Base-by-base conservation (phyloP, 352 stramenopile genomes). In the Phytopythium mirpurense region DNA sequence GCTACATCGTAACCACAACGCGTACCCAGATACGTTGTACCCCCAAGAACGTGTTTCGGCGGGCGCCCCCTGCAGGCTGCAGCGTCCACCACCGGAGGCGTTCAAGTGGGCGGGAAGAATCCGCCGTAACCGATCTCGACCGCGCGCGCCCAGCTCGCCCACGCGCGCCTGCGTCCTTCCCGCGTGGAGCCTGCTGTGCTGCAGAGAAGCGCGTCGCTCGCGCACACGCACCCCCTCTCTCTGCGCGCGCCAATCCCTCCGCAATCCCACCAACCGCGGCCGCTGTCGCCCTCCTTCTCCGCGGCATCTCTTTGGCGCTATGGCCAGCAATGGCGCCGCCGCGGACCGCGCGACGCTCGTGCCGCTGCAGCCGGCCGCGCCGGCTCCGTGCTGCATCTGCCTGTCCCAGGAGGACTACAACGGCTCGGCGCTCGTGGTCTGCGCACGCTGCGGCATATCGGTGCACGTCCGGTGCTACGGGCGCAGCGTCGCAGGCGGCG, bases 391-490 rank as follows among this genome's bases (percentile, higher is more conserved):
- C 57, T 88, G 75, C 47, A 75, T 95, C 44, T 95, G 84, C 51
- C 81, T 95, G 36, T 78, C 90, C 51, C 53, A 65, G 29, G 53
- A 73, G 14, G 81, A 92, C 54, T 80, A 83, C 57, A 65, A 80
- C 35, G 72, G 63, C 24, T 83, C 67, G 42, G 57, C 76, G 37
- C 68, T 95, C 16, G 59, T 93, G 16, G 68, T 70, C n/a, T 95
- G 84, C 42, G 56, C 26, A 23, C 57, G 67, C 40, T 95, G 85
- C 64, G 56, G 55, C 32, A 73, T 92, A 24, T 57, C 65, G 34
- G 83, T 93, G 34, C 85, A 95, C 49, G 63, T 88, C 47, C 83
- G 80, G 23, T 95, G 85, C 69, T 93, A 95, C 60, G 83, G 81
- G 10, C 51, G 76, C 42, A 77, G 65, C 18, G 59, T 89, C 2